A percentile compares a stretch with the other conserved stretches of the same genome.
These are phyloP conservation scores for Aureobasidium zeae DNA, from an alignment of 2,329 filamentous ascomycete species.

Conservation along the genomic window DNA sequence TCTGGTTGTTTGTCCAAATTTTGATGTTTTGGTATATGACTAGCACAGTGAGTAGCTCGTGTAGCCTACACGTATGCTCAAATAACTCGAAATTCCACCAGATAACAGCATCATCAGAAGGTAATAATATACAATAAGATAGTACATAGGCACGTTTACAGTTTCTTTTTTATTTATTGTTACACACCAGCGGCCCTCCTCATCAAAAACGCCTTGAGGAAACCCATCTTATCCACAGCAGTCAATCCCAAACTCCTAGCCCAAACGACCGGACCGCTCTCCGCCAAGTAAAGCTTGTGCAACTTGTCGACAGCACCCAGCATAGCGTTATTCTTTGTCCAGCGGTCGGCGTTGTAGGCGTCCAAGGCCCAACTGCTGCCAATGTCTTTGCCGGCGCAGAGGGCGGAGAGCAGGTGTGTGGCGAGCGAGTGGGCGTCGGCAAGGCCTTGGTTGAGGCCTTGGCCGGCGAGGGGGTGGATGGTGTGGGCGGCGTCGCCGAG, in stretches of 20 bases:
- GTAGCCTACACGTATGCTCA: too few species aligned
- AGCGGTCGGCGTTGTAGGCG: conserved; percentile 70
- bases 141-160: too few species aligned
- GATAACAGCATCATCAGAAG: too few species aligned
- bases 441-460: conserved; percentile 89
- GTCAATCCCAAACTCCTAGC: conserved; percentile 67
- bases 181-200: conserved; percentile 43
- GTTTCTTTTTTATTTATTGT: too few species aligned
- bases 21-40: too few species aligned
- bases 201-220: conserved; percentile 83
- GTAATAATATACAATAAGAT: too few species aligned
- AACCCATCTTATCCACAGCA: conserved; percentile 63
- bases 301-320: conserved; percentile 79
- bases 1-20: too few species aligned
- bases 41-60: too few species aligned
- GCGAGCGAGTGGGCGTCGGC: conserved; percentile 76
- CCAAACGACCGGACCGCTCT: conserved; percentile 68
- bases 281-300: conserved; percentile 82
- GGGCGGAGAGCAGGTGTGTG: conserved; percentile 63
- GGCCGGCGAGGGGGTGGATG: conserved; percentile 86
- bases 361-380: conserved; percentile 72
- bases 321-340: conserved; percentile 68
- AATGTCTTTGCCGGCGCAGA: conserved; percentile 77
- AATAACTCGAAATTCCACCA: too few species aligned
- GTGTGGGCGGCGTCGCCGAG: conserved; percentile 94